A percentile compares a stretch with the other conserved stretches of the same genome.
Conservation (phyloP, 345 rosid genomes). For the Capsella bursapastoris region DNA sequence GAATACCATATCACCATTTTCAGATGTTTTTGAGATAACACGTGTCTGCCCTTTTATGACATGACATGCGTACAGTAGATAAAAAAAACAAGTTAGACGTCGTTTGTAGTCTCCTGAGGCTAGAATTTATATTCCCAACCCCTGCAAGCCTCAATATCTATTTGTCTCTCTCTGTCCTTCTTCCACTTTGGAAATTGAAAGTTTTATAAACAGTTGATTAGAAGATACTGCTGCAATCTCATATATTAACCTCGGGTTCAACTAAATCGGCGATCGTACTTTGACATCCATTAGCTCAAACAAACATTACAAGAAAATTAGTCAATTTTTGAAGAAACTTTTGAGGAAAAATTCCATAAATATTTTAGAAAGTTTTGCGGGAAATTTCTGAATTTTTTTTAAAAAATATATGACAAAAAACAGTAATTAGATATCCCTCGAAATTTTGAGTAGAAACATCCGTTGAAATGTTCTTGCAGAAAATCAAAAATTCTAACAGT, state of each 20-base stretch:
- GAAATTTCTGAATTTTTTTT: too few relatives aligned
- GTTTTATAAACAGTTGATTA: too few relatives aligned
- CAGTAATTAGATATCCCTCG: too few relatives aligned
- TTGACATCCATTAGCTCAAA: background rate
- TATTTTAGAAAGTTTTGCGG: too few relatives aligned
- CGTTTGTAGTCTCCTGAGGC: constrained; percentile 1
- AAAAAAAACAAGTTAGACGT: background rate
- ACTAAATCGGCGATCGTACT: background rate
- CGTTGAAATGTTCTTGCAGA: too few relatives aligned
- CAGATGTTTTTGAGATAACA: background rate
- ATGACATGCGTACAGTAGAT: background rate
- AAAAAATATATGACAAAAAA: too few relatives aligned
- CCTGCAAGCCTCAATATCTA: background rate
- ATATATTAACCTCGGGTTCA: background rate
- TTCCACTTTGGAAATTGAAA: background rate
- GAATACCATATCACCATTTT: background rate
- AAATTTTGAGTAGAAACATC: too few relatives aligned
- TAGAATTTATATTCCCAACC: background rate
- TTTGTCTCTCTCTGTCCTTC: background rate
- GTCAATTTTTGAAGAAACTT: too few relatives aligned
- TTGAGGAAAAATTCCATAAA: too few relatives aligned
- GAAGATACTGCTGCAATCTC: background rate
- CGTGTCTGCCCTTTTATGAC: background rate
- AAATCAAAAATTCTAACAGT: too few relatives aligned
- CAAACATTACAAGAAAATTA: too few relatives aligned